phyloP scores from a whole-genome alignment of 176 grass and related monocot genomes.

The Ensete glaucum region DNA sequence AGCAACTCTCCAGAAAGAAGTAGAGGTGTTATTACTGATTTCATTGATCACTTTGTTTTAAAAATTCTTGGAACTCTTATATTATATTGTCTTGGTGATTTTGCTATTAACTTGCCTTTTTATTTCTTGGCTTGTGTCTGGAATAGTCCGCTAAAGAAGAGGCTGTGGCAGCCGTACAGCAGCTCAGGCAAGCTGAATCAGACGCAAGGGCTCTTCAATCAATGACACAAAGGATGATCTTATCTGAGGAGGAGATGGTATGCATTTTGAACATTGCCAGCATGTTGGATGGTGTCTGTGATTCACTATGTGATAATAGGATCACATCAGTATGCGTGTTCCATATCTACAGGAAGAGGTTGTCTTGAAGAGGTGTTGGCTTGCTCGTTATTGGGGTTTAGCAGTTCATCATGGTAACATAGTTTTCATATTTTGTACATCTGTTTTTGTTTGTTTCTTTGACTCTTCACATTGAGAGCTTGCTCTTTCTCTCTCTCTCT shows the following conservation, averaged over 20 bases:
- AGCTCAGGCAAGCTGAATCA: conserved; percentile 18
- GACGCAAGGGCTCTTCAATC: conserved; percentile 10
- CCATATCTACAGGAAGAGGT: conserved; percentile 80
- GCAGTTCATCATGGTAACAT: conserved; percentile 82
- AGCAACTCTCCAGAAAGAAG: conserved; percentile 58
- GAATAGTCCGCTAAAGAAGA: conserved; percentile 15
- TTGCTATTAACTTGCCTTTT: conserved; percentile 8
- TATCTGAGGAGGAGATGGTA: conserved; percentile 20
- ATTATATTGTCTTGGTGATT: not conserved
- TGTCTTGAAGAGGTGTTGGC: conserved; percentile 97
- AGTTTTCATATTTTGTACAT: conserved; percentile 3
- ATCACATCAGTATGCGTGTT: not conserved
- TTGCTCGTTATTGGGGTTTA: conserved; percentile 97
- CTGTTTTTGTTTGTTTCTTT: not conserved
- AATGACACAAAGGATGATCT: conserved; percentile 18
- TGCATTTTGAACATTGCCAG: not conserved
- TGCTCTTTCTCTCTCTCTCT: too few relatives aligned
- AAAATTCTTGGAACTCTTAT: not conserved
- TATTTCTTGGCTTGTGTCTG: conserved; percentile 1
- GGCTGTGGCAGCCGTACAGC: not conserved
- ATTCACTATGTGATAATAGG: not conserved
- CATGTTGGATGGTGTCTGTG: not conserved
- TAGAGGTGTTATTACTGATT: conserved; percentile 42
- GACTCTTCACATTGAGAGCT: not conserved
- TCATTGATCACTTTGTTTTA: not conserved